Evolutionary conservation across 768 basidiomycete species (phyloP), one percentile per base, ranked within the genome.

Genomic region (Serendipita vermifera): DNA sequence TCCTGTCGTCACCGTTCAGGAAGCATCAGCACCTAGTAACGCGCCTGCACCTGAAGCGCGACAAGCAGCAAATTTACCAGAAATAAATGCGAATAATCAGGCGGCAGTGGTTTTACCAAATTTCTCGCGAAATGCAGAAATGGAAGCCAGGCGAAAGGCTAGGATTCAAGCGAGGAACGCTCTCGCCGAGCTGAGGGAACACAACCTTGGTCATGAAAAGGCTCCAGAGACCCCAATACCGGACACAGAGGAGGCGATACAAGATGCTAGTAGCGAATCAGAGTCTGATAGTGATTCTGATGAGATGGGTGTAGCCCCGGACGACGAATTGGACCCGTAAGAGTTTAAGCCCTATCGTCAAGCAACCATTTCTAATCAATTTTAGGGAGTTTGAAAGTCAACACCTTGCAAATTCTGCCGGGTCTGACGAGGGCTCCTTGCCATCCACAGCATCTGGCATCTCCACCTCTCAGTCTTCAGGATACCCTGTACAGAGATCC

Each of bases 81-180:
- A 35, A n/a, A 22, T 20, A n/a, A n/a, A n/a, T n/a, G n/a, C n/a
- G n/a, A n/a, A n/a, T n/a, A n/a, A n/a, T n/a, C n/a, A n/a, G n/a
- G n/a, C n/a, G n/a, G n/a, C 33, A 9, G 15, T 38, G n/a, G 36
- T 55, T 36, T 56, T 85, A 24, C 87, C 87, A 15, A 82, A 78
- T 53, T 89, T 90, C 70, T 85, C 81, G 61, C 82, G 85, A 5
- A 83, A 84, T 0, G 87, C 79, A n/a, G 86, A 91, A 66, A 89
- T 89, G 87, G 88, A 88, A 60, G 79, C 76, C 3, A 73, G 87
- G 14, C 70, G 88, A 24, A 75, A 75, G 56, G 67, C 75, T 36
- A 75, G 87, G 11, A 78, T 90, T 72, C 78, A 77, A 36, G 82
- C 82, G 3, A 22, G 46, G 29, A 51, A 51, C 29, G 46, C 46